Evolutionary conservation across 345 rosid genomes (phyloP), one percentile per base, ranked within the genome.

Genomic region (Carallia brachiata): DNA sequence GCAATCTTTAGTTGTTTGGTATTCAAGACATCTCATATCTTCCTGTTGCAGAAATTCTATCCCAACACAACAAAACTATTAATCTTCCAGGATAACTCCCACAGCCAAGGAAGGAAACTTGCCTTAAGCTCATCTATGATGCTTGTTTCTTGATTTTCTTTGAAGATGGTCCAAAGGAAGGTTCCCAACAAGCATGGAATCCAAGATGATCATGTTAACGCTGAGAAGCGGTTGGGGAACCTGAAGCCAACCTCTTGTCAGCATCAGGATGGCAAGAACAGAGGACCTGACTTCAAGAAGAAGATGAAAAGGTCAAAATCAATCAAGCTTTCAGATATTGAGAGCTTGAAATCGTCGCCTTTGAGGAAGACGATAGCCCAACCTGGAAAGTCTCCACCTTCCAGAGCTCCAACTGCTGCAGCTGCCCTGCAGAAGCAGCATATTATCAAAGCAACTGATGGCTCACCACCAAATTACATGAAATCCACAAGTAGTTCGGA

Each of bases 121-220:
- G 52, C 53, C 70, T 31, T 9, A 3, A 44, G 50, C 50, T 10
- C 50, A 44, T 44, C 50, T 44, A 44, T 65, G 48, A 68, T 55
- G 60, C 76, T 63, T 73, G 76, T 28, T 66, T 69, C 55, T 23
- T 62, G 72, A 63, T 81, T 79, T 74, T 68, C 81, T 70, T 73
- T 73, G 79, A 82, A 81, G 78, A 94, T 94, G 97, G 97, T 94
- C 28, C 98, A 88, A 61, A 88, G 85, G 74, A 91, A 86, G 87
- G 70, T 77, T 60, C 70, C 70, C 77, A 69, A 47, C 68, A 82
- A 80, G 86, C 84, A 80, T 89, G 91, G 80, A 32, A 73, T 74
- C 78, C 84, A 88, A 75, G 79, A 84, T 79, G 81, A 75, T 66
- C 83, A 66, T 73, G 63, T 69, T 65, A 86, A 84, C 71, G 65